Evolutionary conservation across 2,329 filamentous ascomycete species (phyloP).

Genomic region (Aspergillus chevalieri): DNA sequence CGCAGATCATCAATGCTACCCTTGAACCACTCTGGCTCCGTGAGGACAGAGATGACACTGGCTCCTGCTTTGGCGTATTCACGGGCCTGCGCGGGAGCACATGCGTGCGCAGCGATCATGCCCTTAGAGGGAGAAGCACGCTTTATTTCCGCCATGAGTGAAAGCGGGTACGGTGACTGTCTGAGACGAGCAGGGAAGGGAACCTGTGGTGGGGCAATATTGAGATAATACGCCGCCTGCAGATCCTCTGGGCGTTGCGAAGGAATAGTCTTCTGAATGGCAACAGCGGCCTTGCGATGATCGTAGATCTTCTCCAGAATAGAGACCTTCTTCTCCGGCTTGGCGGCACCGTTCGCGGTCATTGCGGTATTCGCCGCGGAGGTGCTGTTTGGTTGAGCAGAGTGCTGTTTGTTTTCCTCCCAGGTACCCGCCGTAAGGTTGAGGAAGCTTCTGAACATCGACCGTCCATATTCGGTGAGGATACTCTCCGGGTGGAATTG

Average conservation of each 20-base stretch:
- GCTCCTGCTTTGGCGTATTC: constrained; percentile 91
- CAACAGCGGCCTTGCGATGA: constrained; percentile 68
- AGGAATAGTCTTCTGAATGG: constrained; percentile 74
- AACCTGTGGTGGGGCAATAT: constrained; percentile 76
- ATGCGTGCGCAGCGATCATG: constrained; percentile 79
- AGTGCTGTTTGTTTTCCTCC: constrained; percentile 62
- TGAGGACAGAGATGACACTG: constrained; percentile 96
- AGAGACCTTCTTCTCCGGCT: constrained; percentile 61
- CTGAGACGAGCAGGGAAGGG: constrained; percentile 72
- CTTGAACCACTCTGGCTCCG: constrained; percentile 98
- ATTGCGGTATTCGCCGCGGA: constrained; percentile 11
- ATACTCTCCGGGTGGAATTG: constrained; percentile 99
- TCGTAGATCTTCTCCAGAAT: constrained; percentile 90
- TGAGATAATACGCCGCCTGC: constrained; percentile 78
- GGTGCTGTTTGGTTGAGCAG: constrained; percentile 15
- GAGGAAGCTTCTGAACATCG: constrained; percentile 91
- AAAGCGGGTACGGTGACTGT: constrained; percentile 78
- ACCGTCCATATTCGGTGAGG: constrained; percentile 76
- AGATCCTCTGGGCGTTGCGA: constrained; percentile 78
- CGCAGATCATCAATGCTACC: constrained; percentile 91
- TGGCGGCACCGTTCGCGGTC: constrained; percentile 18
- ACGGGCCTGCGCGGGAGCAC: constrained; percentile 80
- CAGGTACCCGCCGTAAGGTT: constrained; percentile 84
- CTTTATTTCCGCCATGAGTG: constrained; percentile 96
- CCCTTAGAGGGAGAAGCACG: constrained; percentile 94